Evolutionary conservation across 2,329 filamentous ascomycete species (phyloP).

Genomic region (Apiospora phragmitis): DNA sequence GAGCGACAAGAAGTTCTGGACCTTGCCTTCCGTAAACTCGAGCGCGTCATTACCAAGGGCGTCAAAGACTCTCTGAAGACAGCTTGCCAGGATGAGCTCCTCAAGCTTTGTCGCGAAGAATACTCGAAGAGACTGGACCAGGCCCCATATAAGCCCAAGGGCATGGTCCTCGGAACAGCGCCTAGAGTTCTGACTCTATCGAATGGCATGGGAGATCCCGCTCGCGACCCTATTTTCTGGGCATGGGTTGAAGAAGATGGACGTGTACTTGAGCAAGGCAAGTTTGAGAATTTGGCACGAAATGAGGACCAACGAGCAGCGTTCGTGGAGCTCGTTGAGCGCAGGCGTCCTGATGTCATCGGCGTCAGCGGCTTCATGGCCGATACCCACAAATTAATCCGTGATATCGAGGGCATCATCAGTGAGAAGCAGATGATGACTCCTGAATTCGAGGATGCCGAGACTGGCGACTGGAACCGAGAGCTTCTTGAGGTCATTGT

Average conservation of each 20-base stretch:
- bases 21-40: conserved; percentile 76
- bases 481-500: conserved; percentile 86
- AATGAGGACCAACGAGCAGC: conserved; percentile 67
- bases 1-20: conserved; percentile 85
- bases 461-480: conserved; percentile 72
- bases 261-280: conserved; percentile 83
- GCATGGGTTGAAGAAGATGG: conserved; percentile 93
- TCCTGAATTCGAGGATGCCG: conserved; percentile 77
- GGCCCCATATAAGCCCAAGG: conserved; percentile 92
- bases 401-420: conserved; percentile 77
- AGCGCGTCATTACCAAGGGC: conserved; percentile 81
- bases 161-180: conserved; percentile 83
- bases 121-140: conserved; percentile 91
- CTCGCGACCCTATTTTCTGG: conserved; percentile 82
- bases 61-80: conserved; percentile 94
- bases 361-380: conserved; percentile 86
- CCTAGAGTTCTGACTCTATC: conserved; percentile 86
- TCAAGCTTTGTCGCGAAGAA: conserved; percentile 84
- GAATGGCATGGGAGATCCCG: conserved; percentile 74
- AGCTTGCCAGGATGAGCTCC: conserved; percentile 89
- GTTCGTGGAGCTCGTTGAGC: conserved; percentile 77
- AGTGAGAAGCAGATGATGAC: conserved; percentile 75
- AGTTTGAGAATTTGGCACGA: conserved; percentile 74
- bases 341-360: conserved; percentile 84
- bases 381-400: conserved; percentile 81